Evolutionary conservation across 2,329 filamentous ascomycete species (phyloP), one percentile per base, ranked within the genome.

Genomic region (Beauveria asiatica): DNA sequence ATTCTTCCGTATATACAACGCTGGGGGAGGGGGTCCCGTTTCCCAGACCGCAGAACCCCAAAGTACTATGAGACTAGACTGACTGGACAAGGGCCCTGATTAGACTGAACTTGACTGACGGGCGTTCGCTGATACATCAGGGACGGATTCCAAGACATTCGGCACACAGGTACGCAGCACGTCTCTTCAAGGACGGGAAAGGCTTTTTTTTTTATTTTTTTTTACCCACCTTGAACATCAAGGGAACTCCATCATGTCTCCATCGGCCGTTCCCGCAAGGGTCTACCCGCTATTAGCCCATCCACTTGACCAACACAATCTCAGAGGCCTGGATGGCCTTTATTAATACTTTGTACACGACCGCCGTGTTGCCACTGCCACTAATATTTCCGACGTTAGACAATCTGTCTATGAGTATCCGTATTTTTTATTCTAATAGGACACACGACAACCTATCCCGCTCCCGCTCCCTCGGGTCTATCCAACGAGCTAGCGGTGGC

Each of bases 301-400:
- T 45, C 52, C 39, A 45, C 52, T 55, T 55, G 52, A 55, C 52
- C 52, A 55, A 55, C 52, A 55, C 52, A 30, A 55, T 27, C 41
- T 33, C 39, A 5, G 51, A 16, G 19, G 13, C 10, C 17, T 27
- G 39, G 23, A 55, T 39, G 39, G 48, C 3, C n/a, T n/a, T n/a
- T n/a, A 16, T 41, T 33, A 3, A 30, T 30, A 30, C 30, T 11
- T 30, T 44, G 11, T 44, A 10, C 16, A 8, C 37, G 37, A 30
- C 9, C 9, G 23, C 19, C 51, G 11, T 41, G 21, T 37, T 6
- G 51, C 6, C 19, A 42, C 39, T 6, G 51, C 6, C 19, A 42
- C 39, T 44, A 55, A 23, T 41, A 55, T 45, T 23, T n/a, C 39
- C 16, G 16, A 55, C 17, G 52, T 30, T 45, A 45, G 52, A 44